A percentile compares a stretch with the other conserved stretches of the same genome.
These are phyloP conservation scores for Inonotus obliquus DNA, from an alignment of 1,284 basidiomycete species.

Conservation along the genomic window DNA sequence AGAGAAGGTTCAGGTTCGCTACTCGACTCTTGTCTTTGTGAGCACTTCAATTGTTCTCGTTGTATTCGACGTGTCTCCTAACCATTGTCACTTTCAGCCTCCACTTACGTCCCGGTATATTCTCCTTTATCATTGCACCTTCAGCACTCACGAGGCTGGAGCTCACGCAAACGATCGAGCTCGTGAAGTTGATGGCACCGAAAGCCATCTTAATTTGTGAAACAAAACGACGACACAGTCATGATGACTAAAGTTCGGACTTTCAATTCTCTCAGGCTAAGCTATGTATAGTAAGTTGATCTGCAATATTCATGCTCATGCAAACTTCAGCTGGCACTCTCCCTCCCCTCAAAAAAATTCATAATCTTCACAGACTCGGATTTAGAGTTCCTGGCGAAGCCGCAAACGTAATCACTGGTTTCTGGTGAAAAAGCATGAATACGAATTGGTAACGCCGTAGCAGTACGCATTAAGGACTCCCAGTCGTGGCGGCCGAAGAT, in stretches of 20 bases:
- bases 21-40: slow-evolving; percentile 38
- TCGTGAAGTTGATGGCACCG: slow-evolving; percentile 25
- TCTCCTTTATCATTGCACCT: slow-evolving; percentile 63
- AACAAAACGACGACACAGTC: too few species aligned
- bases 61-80: slow-evolving; percentile 59
- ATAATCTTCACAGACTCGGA: too few species aligned
- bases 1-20: slow-evolving; percentile 7
- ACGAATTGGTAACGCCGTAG: slow-evolving; percentile 4
- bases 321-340: too few species aligned
- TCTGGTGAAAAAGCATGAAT: not conserved
- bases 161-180: slow-evolving; percentile 65
- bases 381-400: too few species aligned
- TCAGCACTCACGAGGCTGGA: slow-evolving; percentile 47
- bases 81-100: slow-evolving; percentile 45
- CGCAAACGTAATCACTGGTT: too few species aligned
- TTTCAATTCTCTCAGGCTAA: too few species aligned
- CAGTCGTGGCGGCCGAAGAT: not conserved
- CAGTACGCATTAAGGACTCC: slow-evolving; percentile 4
- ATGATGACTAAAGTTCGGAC: too few species aligned
- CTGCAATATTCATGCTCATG: too few species aligned
- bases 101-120: slow-evolving; percentile 44
- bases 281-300: too few species aligned
- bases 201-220: too few species aligned
- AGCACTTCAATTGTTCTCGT: slow-evolving; percentile 64
- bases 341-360: too few species aligned